Conservation (phyloP, 2,329 filamentous ascomycete genomes). For the Biscogniauxia marginata region DNA sequence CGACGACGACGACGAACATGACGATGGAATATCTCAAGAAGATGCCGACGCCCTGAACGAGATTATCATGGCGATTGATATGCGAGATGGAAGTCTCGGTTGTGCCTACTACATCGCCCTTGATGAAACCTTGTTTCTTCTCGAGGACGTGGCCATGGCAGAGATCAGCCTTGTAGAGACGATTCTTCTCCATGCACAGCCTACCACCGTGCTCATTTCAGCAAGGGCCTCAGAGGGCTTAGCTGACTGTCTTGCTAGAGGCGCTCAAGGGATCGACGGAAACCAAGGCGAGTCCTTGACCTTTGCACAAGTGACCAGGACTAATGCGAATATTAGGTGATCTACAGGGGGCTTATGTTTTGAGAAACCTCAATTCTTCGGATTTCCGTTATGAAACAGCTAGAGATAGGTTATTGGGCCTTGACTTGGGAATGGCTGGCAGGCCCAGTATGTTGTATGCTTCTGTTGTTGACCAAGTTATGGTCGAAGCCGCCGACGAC, state of each 20-base stretch:
- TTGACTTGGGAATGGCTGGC: constrained; percentile 51
- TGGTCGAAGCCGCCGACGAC: constrained; percentile 34
- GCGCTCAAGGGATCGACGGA: constrained; percentile 34
- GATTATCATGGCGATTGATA: constrained; percentile 76
- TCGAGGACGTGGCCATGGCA: constrained; percentile 72
- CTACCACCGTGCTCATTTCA: constrained; percentile 55
- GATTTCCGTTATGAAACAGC: constrained; percentile 72
- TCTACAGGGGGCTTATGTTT: constrained; percentile 41
- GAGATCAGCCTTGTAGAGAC: constrained; percentile 68
- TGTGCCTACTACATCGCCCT: constrained; percentile 78
- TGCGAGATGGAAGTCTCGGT: constrained; percentile 70
- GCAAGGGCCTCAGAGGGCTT: constrained; percentile 45
- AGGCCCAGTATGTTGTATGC: constrained; percentile 60
- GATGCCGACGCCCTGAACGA: constrained; percentile 53
- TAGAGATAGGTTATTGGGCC: constrained; percentile 61
- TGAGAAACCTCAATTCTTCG: constrained; percentile 67
- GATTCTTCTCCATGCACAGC: constrained; percentile 52
- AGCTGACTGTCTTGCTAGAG: constrained; percentile 33
- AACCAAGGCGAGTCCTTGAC: constrained; percentile 21
- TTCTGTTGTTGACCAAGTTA: constrained; percentile 48
- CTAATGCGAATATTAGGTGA: constrained; percentile 32
- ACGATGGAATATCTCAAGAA: constrained; percentile 15
- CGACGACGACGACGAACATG: constrained; percentile 17
- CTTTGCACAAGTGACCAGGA: not conserved
- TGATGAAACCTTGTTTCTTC: constrained; percentile 69